Evolutionary conservation across 2,329 filamentous ascomycete species (phyloP), one percentile per base, ranked within the genome.

Genomic region (Talaromyces sp.): DNA sequence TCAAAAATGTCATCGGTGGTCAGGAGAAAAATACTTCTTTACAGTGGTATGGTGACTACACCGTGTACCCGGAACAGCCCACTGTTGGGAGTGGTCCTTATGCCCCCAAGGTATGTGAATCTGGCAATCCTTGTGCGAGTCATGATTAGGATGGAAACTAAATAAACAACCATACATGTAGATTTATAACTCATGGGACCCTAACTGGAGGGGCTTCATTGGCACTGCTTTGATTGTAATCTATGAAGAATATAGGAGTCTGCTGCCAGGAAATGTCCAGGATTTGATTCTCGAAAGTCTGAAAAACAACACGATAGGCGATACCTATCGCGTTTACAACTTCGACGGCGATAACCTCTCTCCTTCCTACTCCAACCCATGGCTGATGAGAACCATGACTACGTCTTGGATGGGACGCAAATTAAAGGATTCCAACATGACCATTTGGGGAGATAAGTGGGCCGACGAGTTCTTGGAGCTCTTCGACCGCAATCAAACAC

Each of bases 161-260:
- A 50, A 41, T 31, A 11, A 2, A 54, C n/a, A 10, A 46, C 4
- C 3, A 83, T 83, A n/a, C n/a, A n/a, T n/a, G n/a, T n/a, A 35
- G 85, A 86, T 57, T 3, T 60, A 60, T 66, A 77, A 80, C 59
- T 79, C 80, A 0, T 87, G 83, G 81, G 85, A 87, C 64, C 84
- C 84, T 1, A 87, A 88, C 62, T 87, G 85, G 85, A 76, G 85
- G 55, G 85, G 84, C 0, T 87, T 88, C 60, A 77, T 87, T 35
- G 83, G 83, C 12, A 85, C 83, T 0, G 80, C 83, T 0, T 77
- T 87, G 14, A 80, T 87, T 27, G 73, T 87, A 46, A 80, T 80
- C 27, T 74, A 85, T 24, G 85, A 87, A 66, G 84, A 87, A 63
- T 87, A 83, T 57, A 69, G 76, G 0, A 68, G 80, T 60, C 73